Evolutionary conservation across 2,329 filamentous ascomycete species (phyloP).

Genomic region (Microcyclospora pomicola): DNA sequence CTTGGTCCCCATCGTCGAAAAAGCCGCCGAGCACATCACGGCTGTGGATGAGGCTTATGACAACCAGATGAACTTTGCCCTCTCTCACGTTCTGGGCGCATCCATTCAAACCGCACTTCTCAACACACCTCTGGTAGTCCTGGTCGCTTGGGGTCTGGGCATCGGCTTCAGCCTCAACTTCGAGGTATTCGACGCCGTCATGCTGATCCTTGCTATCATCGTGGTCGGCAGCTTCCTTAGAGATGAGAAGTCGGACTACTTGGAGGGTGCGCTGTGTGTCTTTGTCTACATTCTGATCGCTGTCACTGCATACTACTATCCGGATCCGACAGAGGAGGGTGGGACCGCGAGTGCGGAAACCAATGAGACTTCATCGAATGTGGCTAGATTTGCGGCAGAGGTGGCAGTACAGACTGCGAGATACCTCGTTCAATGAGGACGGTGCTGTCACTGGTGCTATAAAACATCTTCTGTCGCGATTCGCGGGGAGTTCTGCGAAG

Average conservation of each 20-base stretch:
- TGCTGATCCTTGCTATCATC: conserved; percentile 71
- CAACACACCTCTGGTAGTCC: conserved; percentile 69
- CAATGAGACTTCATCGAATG: background rate
- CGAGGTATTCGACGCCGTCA: conserved; percentile 70
- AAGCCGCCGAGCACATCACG: conserved; percentile 72
- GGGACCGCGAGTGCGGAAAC: conserved; percentile 5
- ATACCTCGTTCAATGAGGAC: too few species aligned
- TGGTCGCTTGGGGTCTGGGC: conserved; percentile 67
- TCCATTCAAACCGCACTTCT: conserved; percentile 83
- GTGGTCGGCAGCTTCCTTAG: conserved; percentile 61
- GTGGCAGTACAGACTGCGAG: background rate
- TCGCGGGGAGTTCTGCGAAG: too few species aligned
- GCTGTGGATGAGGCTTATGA: conserved; percentile 76
- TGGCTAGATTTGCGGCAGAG: conserved; percentile 1
- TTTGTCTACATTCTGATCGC: conserved; percentile 53
- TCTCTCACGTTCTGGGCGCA: conserved; percentile 73
- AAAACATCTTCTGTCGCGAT: too few species aligned
- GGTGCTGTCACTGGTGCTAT: too few species aligned
- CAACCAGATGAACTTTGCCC: conserved; percentile 61
- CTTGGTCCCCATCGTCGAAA: conserved; percentile 68
- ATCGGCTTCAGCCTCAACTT: conserved; percentile 69
- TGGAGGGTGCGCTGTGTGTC: conserved; percentile 72
- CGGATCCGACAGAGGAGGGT: conserved; percentile 27
- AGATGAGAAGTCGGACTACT: conserved; percentile 80
- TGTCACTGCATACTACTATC: conserved; percentile 48